Conservation (phyloP, 305 asterid species). For the Andrographis paniculata region DNA sequence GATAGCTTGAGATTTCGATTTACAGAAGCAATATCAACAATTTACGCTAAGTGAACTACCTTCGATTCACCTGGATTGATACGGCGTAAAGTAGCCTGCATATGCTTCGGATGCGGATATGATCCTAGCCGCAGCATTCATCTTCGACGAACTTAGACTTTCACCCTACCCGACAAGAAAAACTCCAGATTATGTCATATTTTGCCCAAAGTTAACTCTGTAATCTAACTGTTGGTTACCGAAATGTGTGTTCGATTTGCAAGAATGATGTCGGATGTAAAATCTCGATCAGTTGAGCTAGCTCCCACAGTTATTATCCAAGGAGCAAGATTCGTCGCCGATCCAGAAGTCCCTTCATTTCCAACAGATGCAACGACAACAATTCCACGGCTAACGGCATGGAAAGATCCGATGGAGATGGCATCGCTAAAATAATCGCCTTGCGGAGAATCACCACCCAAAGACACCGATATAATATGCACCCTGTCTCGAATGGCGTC, state of each 20-base stretch:
- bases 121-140: conserved; percentile 39
- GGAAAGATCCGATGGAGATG: conserved; percentile 79
- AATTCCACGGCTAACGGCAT: conserved; percentile 73
- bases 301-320: conserved; percentile 95
- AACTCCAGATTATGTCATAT: too few relatives aligned
- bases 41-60: conserved; percentile 43
- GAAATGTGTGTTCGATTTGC: conserved; percentile 54
- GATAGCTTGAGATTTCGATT: conserved; percentile 24
- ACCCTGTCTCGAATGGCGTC: conserved; percentile 91
- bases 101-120: conserved; percentile 72
- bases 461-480: conserved; percentile 61
- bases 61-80: conserved; percentile 98
- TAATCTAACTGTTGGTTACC: conserved; percentile 27
- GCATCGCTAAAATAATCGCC: conserved; percentile 79
- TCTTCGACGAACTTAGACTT: conserved; percentile 49
- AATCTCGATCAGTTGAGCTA: conserved; percentile 74
- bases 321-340: conserved; percentile 81
- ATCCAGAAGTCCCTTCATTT: conserved; percentile 54
- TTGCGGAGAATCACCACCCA: conserved; percentile 72
- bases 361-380: conserved; percentile 84
- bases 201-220: too few relatives aligned
- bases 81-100: conserved; percentile 88
- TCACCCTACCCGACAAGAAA: conserved; percentile 48
- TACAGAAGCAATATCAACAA: conserved; percentile 17
- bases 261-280: conserved; percentile 55